Conservation (phyloP, 2,329 filamentous ascomycete genomes). For the Colletotrichum trifolii region DNA sequence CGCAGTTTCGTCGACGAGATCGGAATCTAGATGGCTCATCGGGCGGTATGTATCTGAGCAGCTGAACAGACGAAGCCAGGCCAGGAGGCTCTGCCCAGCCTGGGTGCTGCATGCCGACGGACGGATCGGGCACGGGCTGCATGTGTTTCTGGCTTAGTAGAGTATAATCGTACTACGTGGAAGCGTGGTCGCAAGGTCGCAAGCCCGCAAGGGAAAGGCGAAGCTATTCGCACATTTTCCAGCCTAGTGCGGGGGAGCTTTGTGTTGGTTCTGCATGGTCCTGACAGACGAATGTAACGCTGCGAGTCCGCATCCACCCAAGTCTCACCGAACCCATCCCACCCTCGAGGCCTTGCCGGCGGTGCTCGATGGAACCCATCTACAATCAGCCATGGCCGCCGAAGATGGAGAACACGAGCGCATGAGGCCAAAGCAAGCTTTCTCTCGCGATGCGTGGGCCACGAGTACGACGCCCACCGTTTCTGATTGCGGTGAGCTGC, state of each 20-base stretch:
- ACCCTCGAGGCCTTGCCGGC: slow-evolving; percentile 16
- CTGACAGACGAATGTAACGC: slow-evolving; percentile 22
- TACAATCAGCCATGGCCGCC: slow-evolving; percentile 14
- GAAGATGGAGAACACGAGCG: slow-evolving; percentile 11
- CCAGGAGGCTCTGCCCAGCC: slow-evolving; percentile 20
- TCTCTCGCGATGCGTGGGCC: slow-evolving; percentile 11
- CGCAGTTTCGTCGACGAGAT: slow-evolving; percentile 16
- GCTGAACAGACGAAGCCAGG: too few relatives aligned
- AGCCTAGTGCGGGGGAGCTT: neutral
- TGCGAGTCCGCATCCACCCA: slow-evolving; percentile 2
- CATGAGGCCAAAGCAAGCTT: slow-evolving; percentile 1
- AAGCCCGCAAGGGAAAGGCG: slow-evolving; percentile 1
- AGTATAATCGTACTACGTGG: neutral
- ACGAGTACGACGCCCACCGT: slow-evolving; percentile 1
- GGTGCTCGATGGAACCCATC: neutral
- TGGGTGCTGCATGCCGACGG: neutral
- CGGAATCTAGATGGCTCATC: slow-evolving; percentile 27
- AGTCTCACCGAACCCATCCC: slow-evolving; percentile 31
- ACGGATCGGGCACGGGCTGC: slow-evolving; percentile 1
- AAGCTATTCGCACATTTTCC: slow-evolving; percentile 32
- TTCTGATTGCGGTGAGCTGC: neutral
- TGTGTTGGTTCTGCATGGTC: slow-evolving; percentile 4
- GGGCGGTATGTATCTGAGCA: neutral
- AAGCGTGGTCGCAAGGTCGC: neutral
- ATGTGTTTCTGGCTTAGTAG: slow-evolving; percentile 1